Base-by-base conservation (phyloP, 176 grass and related monocot genomes). In the Urochloa ruziziensis region DNA sequence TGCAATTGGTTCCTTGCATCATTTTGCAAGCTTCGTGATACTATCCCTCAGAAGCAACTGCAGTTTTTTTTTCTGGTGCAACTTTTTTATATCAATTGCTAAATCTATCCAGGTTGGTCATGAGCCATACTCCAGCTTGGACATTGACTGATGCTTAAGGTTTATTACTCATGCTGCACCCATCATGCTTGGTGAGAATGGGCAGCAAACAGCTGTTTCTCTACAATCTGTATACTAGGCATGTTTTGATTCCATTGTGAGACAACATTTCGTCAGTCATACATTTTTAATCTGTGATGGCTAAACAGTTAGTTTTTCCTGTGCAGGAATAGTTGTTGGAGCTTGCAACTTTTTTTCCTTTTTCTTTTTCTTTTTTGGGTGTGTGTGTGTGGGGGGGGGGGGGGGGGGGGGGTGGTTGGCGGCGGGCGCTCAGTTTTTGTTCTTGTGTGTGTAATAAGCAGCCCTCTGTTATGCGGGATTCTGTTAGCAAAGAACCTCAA, bases 71-170 rank as follows among this genome's bases (percentile, higher is more conserved):
- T 35, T 37, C 62, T 16, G 53, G 12, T 34, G 24, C 15, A 64
- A 35, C 51, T 60, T 48, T 84, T 30, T 75, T 1, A 48, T 60
- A 36, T 4, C 54, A 86, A 65, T 61, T n/a, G 9, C 36, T 33
- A 36, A 54, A 77, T 44, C 12, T 78, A 35, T 79, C 59, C 87
- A 98, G 96, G 93, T 98, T 72, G 93, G 82, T 66, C 89, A 91
- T 80, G 96, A 93, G 67, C 96, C 93, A 34, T 93, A 98, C 87
- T 98, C 91, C 66, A 95, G 87, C 74, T 93, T 98, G 91, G 96
- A 95, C 74, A 98, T 98, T 12, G 96, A 98, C 56, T 95, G 83
- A 93, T 83, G 53, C 23, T 80, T 30, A 40, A 8, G 54, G 46
- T 56, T 13, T 34, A 27, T 28, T 53, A 27, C 21, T 3, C 42